Base-by-base conservation (phyloP, 148 eudicot species). In the Mesembryanthemum crystallinum region DNA sequence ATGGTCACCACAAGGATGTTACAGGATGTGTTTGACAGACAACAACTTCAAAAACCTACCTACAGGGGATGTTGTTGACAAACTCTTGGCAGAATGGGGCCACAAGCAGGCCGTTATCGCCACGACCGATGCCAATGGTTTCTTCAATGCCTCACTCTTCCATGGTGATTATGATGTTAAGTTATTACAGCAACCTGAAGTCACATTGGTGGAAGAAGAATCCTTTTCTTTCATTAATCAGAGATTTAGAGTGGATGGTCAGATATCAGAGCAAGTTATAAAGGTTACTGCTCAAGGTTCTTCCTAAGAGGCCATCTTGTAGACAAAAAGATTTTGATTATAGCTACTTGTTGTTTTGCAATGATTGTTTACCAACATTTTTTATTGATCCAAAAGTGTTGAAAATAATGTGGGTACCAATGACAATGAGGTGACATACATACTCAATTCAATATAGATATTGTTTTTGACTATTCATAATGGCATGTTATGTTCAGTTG, bases 1-100 rank as follows among this genome's bases (percentile, higher is more conserved):
- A n/a, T 82, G 85, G 89, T 58, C 73, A 24, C 86, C 85, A 8
- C 29, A 74, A 32, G 90, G 87, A 42, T 90, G 92, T 69, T 87
- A 79, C 61, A 28, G 30, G 9, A 83, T 85, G 90, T 88, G 95
- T 60, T 73, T 90, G 69, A 89, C 91, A 0, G 85, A 90, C 69
- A 81, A 83, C 63, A 87, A 84, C 62, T 90, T 90, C 75, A 78
- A 69, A 18, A 90, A 90, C 73, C 68, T 88, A 30, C 77, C 88
- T 0, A 70, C 90, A 0, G 94, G 92, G 0, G 76, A 83, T 58
- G 87, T 88, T 0, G 77, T 90, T 0, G 95, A 88, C 75, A 87
- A 78, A 69, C 13, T 86, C 18, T 3, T 86, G 18, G 29, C 20
- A 14, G 91, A 83, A 78, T 78, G 85, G 88, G 75, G 75, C 0